Evolutionary conservation across 2,329 filamentous ascomycete species (phyloP), one percentile per base, ranked within the genome.

Genomic region (Fusarium udum): DNA sequence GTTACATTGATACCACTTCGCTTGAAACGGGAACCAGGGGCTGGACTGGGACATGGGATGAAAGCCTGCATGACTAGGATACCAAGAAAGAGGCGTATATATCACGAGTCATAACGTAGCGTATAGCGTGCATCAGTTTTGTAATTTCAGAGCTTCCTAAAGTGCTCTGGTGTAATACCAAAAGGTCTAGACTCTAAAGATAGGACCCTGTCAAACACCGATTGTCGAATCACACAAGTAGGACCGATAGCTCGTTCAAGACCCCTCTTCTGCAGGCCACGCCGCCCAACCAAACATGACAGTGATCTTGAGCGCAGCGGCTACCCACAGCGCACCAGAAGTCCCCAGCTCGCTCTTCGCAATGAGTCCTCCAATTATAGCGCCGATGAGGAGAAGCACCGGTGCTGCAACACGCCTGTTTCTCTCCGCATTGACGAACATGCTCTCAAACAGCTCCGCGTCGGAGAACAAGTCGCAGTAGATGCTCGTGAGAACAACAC

Each of bases 381-480:
- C 88, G 0, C 88, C 88, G 2, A 83, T 26, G 2, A 90, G 78
- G 6, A 89, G 81, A 51, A 88, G 75, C 5, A 86, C 56, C 5
- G 87, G 87, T 3, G 88, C 88, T 0, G 81, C 85, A 5, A 85
- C 78, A 49, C 88, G 80, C 26, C 86, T 83, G 71, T 89, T 89
- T 37, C 87, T 79, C 78, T 89, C 87, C 11, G 79, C 79, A 66
- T 89, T 89, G 45, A 79, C 70, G 14, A 78, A 53, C 3, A 80
- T 22, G 39, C 68, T 66, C 55, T 71, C 79, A 40, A 89, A 86
- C 7, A 89, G 75, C 31, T 85, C 80, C 37, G 83, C 82, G 64
- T 94, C 92, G 3, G 91, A 92, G 75, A 94, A 94, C 26, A 95
- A 78, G 79, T 95, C 93, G 78, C 92, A 95, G 83, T 95, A 95